A percentile compares a stretch with the other conserved stretches of the same genome.
Conservation (phyloP, 2,329 filamentous ascomycete genomes). For the Canariomyces notabilis region DNA sequence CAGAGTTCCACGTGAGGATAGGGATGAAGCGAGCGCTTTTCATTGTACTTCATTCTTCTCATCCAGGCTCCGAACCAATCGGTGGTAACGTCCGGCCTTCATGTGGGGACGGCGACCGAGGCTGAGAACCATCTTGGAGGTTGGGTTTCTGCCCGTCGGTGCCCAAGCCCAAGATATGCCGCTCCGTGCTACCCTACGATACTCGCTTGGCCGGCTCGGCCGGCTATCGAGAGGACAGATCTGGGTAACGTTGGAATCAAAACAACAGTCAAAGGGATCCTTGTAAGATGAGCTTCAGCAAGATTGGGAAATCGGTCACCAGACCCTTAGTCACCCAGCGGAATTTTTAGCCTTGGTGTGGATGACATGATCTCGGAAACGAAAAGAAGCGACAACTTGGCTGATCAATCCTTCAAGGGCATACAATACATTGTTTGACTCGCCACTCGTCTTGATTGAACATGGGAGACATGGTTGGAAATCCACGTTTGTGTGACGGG, state of each 20-base stretch:
- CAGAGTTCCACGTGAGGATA: not conserved
- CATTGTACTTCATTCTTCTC: too few relatives aligned
- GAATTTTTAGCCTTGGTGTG: not conserved
- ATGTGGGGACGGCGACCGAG: slow-evolving; percentile 3
- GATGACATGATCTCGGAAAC: not conserved
- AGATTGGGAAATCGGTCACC: slow-evolving; percentile 1
- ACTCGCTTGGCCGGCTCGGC: not conserved
- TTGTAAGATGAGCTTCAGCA: too few relatives aligned
- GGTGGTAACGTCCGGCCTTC: not conserved
- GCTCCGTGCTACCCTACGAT: slow-evolving; percentile 5
- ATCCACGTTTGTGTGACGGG: not conserved
- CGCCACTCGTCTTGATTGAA: not conserved
- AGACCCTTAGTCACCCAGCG: slow-evolving; percentile 1
- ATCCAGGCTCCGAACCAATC: not conserved
- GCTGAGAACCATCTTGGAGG: not conserved
- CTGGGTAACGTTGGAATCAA: not conserved
- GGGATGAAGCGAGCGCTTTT: not conserved
- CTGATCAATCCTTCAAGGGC: not conserved
- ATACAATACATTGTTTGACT: not conserved
- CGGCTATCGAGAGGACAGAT: not conserved
- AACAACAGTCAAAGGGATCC: not conserved
- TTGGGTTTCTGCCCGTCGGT: slow-evolving; percentile 12
- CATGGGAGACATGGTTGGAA: not conserved
- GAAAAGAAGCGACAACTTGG: not conserved
- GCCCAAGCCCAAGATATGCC: slow-evolving; percentile 8